Evolutionary conservation across 2,329 filamentous ascomycete genomes (phyloP), one percentile per base, ranked within the genome.

Genomic region (Parascedosporium putredinis): DNA sequence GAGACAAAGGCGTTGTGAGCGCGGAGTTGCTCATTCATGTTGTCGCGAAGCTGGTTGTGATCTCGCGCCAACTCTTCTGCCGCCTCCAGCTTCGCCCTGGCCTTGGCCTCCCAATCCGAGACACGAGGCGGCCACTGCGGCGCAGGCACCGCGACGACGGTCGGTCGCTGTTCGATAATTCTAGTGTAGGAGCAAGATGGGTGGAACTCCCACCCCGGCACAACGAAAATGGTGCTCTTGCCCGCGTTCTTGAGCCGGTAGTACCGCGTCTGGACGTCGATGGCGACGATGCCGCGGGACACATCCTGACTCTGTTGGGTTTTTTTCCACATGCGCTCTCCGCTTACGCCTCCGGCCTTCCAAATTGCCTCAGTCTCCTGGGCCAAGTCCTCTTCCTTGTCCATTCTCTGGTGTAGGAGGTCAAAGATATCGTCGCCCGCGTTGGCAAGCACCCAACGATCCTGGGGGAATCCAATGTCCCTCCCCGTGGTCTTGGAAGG

Each of bases 401-500:
- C 73, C 5, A 81, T 62, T 50, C 69, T 54, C 12, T 61, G 60
- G 55, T 77, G 73, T 16, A 81, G 58, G 48, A 66, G 64, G 5
- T 60, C 56, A 51, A 67, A 73, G 14, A 78, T 64, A 47, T 77
- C 74, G 34, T 78, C 71, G 3, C 74, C 74, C 0, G 71, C 69
- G 52, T 80, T 79, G 54, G 67, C 72, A 2, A 82, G 63, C 12
- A 81, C 60, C 63, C 72, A 81, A 8, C 69, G 67, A 58, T 79
- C 75, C 63, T 81, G 77, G 1, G 72, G 72, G 57, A 67, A 74
- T 1, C 69, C 69, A 22, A 84, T 68, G 50, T 73, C 70, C 18
- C 80, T 69, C 3, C 72, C 72, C 8, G 27, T 47, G 1, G 53
- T 46, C 5, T 76, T 65, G 22, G 77, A 67, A 0, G 75, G 72